Evolutionary conservation across 2,329 filamentous ascomycete genomes (phyloP), one percentile per base, ranked within the genome.

Genomic region (Biscogniauxia sp.): DNA sequence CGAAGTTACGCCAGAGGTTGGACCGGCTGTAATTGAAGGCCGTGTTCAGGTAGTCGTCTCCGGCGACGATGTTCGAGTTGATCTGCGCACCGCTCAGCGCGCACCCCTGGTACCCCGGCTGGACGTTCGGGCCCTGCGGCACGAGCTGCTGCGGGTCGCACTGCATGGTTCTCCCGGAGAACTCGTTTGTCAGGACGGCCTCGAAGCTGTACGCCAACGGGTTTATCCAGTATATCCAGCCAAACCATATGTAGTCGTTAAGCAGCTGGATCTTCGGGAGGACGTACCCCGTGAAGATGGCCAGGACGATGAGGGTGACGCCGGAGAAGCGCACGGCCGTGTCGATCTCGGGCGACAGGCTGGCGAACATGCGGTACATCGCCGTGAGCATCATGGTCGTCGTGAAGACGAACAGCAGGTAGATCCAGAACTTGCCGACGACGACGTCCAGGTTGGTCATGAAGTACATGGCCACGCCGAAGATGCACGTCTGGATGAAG

Each of bases 1-100:
- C 91, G 69, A 91, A 92, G 72, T 94, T 93, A 3, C 91, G 86
- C 89, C 89, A 91, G 7, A 88, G 75, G 66, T 91, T 82, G 0
- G 77, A 74, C 1, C 82, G 75, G 4, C 75, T 78, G 70, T 90
- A 91, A 1, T 76, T 72, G 64, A 84, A 88, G 3, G 74, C 78
- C 8, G 74, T 74, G 20, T 67, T 66, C 53, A 91, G 77, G 56
- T 88, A 91, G 0, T 75, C 76, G 15, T 81, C 77, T 0, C 88
- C 88, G 0, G 76, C 69, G 5, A 91, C 83, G 1, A 70, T 69
- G 0, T 69, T 64, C 5, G 75, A 73, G 17, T 85, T 86, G 3
- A 79, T 74, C 0, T 73, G 69, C 0, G 86, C 80, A 0, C 84
- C 83, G 3, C 80, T 79, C 2, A 85, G 74, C 5, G 82, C 76